Evolutionary conservation across 2,329 filamentous ascomycete genomes (phyloP).

Genomic region (Trichoderma breve): DNA sequence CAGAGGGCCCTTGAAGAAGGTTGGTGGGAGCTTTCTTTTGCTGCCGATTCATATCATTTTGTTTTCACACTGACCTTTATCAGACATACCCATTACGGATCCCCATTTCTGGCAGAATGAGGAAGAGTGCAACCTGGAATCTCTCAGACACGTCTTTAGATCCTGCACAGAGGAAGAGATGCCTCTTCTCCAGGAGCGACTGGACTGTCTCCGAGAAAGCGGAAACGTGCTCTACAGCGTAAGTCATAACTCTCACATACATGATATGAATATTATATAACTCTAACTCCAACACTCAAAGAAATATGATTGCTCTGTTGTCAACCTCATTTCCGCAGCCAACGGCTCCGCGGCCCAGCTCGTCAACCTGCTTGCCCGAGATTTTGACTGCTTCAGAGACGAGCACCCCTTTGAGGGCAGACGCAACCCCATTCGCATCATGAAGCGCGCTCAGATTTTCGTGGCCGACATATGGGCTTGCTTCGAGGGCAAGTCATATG

Average conservation of each 20-base stretch:
- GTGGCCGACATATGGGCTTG: conserved; percentile 97
- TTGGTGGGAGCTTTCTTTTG: conserved; percentile 25
- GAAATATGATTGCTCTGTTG: conserved; percentile 73
- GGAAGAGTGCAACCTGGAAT: conserved; percentile 70
- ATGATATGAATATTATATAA: neutral
- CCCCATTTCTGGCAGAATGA: conserved; percentile 83
- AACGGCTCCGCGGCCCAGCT: conserved; percentile 77
- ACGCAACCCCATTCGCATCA: conserved; percentile 68
- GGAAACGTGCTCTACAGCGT: conserved; percentile 77
- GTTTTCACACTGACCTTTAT: neutral
- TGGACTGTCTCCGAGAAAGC: conserved; percentile 78
- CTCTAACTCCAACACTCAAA: conserved; percentile 34
- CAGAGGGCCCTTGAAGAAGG: conserved; percentile 87
- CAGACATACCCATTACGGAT: conserved; percentile 62
- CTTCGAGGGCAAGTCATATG: conserved; percentile 77
- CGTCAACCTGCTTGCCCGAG: conserved; percentile 78
- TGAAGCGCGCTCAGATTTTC: conserved; percentile 94
- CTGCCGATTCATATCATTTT: neutral
- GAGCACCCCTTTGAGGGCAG: conserved; percentile 72
- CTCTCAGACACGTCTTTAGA: conserved; percentile 75
- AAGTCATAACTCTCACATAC: conserved; percentile 26
- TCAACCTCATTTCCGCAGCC: conserved; percentile 70
- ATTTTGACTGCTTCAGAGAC: conserved; percentile 86
- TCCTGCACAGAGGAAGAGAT: conserved; percentile 85
- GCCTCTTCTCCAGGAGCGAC: conserved; percentile 74